Conservation (phyloP, 495 filamentous ascomycete genomes). For the Podospora tetraspora region DNA sequence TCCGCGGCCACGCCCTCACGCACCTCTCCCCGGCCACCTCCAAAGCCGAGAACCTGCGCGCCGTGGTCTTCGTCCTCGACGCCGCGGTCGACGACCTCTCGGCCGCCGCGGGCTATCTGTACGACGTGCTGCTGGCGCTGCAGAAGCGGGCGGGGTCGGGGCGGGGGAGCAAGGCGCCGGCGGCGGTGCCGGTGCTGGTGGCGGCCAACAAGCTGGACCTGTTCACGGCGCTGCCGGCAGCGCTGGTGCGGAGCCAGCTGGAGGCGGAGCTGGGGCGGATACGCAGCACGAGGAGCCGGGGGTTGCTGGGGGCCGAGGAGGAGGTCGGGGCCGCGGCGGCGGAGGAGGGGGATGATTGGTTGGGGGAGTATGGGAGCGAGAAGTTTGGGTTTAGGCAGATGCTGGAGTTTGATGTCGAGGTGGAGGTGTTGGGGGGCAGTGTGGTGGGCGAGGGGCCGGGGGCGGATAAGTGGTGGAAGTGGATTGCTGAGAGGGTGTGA, state of each 20-base stretch:
- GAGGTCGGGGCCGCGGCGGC: conserved; percentile 41
- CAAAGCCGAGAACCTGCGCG: conserved; percentile 61
- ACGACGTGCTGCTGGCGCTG: conserved; percentile 75
- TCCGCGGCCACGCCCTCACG: conserved; percentile 57
- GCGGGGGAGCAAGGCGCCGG: conserved; percentile 52
- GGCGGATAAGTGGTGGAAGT: conserved; percentile 79
- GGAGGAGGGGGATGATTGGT: conserved; percentile 71
- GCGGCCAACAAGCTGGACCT: conserved; percentile 94
- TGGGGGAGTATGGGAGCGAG: conserved; percentile 72
- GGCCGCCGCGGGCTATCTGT: conserved; percentile 56
- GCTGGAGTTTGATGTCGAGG: conserved; percentile 72
- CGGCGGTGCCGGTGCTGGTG: conserved; percentile 67
- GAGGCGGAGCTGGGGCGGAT: conserved; percentile 81
- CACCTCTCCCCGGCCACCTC: conserved; percentile 60
- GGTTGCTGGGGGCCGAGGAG: conserved; percentile 66
- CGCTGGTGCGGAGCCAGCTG: conserved; percentile 66
- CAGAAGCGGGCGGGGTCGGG: conserved; percentile 60
- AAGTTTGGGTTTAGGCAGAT: conserved; percentile 75
- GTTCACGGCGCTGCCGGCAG: conserved; percentile 84
- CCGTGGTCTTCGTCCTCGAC: conserved; percentile 85
- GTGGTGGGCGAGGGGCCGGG: conserved; percentile 65
- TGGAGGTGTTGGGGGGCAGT: conserved; percentile 75
- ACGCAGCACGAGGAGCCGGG: conserved; percentile 69
- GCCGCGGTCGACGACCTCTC: conserved; percentile 57
- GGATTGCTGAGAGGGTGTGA: conserved; percentile 54